These are phyloP conservation scores for Orbilia brochopaga DNA, from an alignment of 2,329 filamentous ascomycete species.

Conservation along the genomic window DNA sequence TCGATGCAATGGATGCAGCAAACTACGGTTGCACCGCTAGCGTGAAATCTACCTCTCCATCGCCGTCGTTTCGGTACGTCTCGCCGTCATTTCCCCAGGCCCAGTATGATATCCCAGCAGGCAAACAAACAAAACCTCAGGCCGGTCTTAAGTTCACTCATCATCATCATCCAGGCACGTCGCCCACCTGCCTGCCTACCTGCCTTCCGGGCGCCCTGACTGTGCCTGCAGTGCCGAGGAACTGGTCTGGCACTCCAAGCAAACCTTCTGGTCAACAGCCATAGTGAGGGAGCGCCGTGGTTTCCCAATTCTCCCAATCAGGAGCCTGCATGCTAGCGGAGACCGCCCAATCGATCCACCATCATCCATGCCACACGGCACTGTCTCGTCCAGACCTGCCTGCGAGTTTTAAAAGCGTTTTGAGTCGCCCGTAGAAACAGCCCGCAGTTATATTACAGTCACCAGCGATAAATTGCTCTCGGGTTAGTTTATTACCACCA, in stretches of 20 bases:
- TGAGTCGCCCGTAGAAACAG: slow-evolving; percentile 35
- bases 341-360: background rate
- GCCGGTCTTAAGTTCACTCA: background rate
- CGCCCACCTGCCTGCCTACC: no score
- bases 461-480: slow-evolving; percentile 2
- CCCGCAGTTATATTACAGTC: slow-evolving; percentile 32
- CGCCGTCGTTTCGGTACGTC: slow-evolving; percentile 46
- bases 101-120: slow-evolving; percentile 30
- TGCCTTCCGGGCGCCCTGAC: no score
- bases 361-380: background rate
- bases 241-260: background rate
- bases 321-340: background rate
- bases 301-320: background rate
- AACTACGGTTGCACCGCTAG: slow-evolving; percentile 9
- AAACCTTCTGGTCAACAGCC: background rate
- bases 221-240: no score
- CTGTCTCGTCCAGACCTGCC: slow-evolving; percentile 8
- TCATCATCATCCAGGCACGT: no score
- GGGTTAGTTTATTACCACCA: background rate
- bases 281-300: background rate
- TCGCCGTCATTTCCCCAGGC: slow-evolving; percentile 40
- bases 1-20: background rate
- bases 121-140: slow-evolving; percentile 13
- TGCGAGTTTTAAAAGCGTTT: slow-evolving; percentile 42
- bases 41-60: slow-evolving; percentile 11